A percentile compares a stretch with the other conserved stretches of the same genome.
phyloP scores from a whole-genome alignment of 2,329 filamentous ascomycete genomes.

The Xylariaceae sp. region DNA sequence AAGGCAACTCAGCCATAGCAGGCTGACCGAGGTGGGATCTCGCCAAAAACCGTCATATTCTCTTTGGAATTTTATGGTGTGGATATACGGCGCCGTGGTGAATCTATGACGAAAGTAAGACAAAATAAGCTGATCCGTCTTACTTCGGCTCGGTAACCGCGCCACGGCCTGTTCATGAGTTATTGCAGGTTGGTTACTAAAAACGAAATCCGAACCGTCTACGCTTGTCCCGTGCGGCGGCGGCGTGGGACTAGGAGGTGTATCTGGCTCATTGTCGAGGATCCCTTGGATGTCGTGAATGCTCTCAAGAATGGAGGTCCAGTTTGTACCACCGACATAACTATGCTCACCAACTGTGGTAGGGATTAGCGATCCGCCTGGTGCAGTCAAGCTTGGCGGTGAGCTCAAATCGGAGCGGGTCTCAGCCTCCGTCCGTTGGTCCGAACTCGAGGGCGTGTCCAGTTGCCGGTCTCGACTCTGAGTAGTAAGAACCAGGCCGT shows the following conservation, averaged over 20 bases:
- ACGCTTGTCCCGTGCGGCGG: conserved; percentile 28
- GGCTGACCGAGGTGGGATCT: conserved; percentile 41
- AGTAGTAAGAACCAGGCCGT: conserved; percentile 33
- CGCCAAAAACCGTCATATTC: conserved; percentile 53
- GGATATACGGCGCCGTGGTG: conserved; percentile 39
- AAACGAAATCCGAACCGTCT: conserved; percentile 35
- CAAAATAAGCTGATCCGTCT: conserved; percentile 38
- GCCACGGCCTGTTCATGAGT: conserved; percentile 39
- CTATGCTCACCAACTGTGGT: conserved; percentile 30
- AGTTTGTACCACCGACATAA: conserved; percentile 42
- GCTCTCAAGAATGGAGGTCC: conserved; percentile 41
- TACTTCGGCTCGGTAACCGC: conserved; percentile 35
- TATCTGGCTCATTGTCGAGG: conserved; percentile 33
- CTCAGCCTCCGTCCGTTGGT: conserved; percentile 33
- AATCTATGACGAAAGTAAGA: conserved; percentile 40
- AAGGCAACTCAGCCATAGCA: conserved; percentile 55
- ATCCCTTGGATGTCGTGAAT: conserved; percentile 41
- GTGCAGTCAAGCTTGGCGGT: conserved; percentile 29
- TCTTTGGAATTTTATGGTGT: conserved; percentile 48
- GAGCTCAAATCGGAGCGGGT: conserved; percentile 36
- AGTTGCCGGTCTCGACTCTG: conserved; percentile 26
- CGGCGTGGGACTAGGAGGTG: conserved; percentile 31
- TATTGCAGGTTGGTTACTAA: conserved; percentile 32
- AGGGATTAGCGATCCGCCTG: conserved; percentile 22
- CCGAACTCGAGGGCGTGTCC: conserved; percentile 35